Evolutionary conservation across 1,284 basidiomycete species (phyloP).

Genomic region (Taiwanofungus camphoratus): DNA sequence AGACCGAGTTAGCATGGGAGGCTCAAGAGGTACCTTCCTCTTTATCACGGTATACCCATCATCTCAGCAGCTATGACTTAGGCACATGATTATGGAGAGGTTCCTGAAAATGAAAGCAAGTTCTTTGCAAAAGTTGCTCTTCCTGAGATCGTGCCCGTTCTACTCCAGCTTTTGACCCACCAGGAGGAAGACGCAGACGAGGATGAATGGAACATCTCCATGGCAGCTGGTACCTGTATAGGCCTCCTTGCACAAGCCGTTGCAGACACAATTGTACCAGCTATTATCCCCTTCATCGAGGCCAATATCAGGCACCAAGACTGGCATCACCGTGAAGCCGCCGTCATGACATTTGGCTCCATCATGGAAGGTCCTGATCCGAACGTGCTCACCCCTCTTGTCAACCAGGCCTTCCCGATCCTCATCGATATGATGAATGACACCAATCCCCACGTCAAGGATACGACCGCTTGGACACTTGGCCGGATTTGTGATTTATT

Average conservation of each 20-base stretch:
- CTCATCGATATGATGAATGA: conserved; percentile 96
- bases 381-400: conserved; percentile 81
- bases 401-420: conserved; percentile 90
- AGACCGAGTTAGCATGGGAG: conserved; percentile 90
- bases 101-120: conserved; percentile 83
- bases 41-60: not conserved
- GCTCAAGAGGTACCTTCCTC: conserved; percentile 70
- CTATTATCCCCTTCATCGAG: conserved; percentile 98
- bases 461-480: conserved; percentile 97
- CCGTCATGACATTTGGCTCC: conserved; percentile 97
- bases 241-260: conserved; percentile 88
- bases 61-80: conserved; percentile 26
- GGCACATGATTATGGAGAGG: conserved; percentile 89
- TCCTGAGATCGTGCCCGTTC: conserved; percentile 90
- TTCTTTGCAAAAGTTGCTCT: conserved; percentile 94
- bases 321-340: conserved; percentile 96
- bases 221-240: conserved; percentile 96
- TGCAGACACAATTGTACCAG: conserved; percentile 85
- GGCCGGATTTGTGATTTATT: conserved; percentile 93
- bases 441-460: conserved; percentile 83
- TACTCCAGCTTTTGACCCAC: conserved; percentile 83
- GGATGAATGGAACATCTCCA: conserved; percentile 98
- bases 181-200: conserved; percentile 98
- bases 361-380: conserved; percentile 96
- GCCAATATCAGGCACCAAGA: conserved; percentile 88